A percentile compares a stretch with the other conserved stretches of the same genome.
phyloP scores from a whole-genome alignment of 1,139 yeast genomes.

The Suzukiozyma palmioleophila region DNA sequence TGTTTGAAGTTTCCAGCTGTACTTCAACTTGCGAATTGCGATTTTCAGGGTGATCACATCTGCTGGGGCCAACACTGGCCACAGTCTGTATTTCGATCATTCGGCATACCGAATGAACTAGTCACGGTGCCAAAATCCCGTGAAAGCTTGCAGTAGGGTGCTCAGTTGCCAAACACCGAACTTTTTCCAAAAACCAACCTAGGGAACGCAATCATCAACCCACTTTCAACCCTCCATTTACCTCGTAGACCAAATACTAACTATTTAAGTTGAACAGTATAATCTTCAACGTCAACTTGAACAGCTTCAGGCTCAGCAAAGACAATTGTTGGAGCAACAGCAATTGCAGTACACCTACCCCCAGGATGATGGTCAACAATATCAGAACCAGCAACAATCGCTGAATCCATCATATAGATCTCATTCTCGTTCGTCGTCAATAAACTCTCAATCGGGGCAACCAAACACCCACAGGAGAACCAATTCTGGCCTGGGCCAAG shows the following conservation, averaged over 20 bases:
- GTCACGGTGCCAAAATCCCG: too few relatives aligned
- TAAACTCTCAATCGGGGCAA: constrained; percentile 13
- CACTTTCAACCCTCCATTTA: not conserved
- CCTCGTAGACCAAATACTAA: not conserved
- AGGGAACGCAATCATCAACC: too few relatives aligned
- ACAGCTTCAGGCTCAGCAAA: constrained; percentile 86
- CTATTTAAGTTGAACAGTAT: constrained; percentile 62
- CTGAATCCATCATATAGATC: constrained; percentile 20
- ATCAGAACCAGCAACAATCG: constrained; percentile 19
- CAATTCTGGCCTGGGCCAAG: constrained; percentile 34
- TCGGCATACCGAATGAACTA: too few relatives aligned
- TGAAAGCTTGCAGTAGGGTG: too few relatives aligned
- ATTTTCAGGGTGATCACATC: too few relatives aligned
- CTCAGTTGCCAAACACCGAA: too few relatives aligned
- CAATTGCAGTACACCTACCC: constrained; percentile 29
- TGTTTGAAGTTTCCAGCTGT: too few relatives aligned
- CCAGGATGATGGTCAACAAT: constrained; percentile 14
- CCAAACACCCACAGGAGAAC: constrained; percentile 31
- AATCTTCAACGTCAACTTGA: constrained; percentile 91
- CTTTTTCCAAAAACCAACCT: too few relatives aligned
- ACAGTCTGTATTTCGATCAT: too few relatives aligned
- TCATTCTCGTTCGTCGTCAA: constrained; percentile 41
- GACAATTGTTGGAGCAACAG: constrained; percentile 73
- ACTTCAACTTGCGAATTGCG: too few relatives aligned
- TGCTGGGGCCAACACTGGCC: too few relatives aligned